Evolutionary conservation across 495 filamentous ascomycete genomes (phyloP).

Genomic region (Aspergillus indologenus): DNA sequence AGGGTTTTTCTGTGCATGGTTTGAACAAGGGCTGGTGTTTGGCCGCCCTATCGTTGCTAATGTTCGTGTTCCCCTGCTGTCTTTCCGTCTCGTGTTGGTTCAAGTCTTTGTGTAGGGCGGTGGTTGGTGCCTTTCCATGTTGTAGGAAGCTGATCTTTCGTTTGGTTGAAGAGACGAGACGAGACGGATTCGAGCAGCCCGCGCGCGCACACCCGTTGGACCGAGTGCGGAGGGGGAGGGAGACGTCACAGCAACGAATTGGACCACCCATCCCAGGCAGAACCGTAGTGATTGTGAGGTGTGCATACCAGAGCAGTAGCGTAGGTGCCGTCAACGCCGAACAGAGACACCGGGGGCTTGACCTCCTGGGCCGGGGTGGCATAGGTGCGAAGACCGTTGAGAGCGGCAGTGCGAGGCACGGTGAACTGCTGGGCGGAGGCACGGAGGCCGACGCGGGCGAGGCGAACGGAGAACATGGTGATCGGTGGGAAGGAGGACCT

Average conservation of each 20-base stretch:
- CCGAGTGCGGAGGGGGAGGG: constrained; percentile 18
- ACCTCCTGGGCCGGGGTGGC: constrained; percentile 68
- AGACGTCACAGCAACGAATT: constrained; percentile 1
- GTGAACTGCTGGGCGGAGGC: constrained; percentile 47
- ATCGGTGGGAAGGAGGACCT: constrained; percentile 26
- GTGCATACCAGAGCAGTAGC: constrained; percentile 88
- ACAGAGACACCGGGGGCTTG: constrained; percentile 86
- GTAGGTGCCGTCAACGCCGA: constrained; percentile 96
- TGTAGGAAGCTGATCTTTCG: too few relatives aligned
- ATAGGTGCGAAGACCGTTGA: constrained; percentile 62
- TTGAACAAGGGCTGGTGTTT: too few relatives aligned
- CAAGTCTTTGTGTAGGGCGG: too few relatives aligned
- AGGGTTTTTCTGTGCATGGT: too few relatives aligned
- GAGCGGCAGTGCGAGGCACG: constrained; percentile 43
- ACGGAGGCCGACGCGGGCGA: constrained; percentile 50
- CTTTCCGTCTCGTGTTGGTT: too few relatives aligned
- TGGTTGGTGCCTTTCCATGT: too few relatives aligned
- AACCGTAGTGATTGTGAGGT: background rate
- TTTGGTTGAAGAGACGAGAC: too few relatives aligned
- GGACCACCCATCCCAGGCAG: background rate
- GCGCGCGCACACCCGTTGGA: background rate
- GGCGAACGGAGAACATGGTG: constrained; percentile 46
- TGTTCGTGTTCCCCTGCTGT: too few relatives aligned
- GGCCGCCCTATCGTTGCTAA: too few relatives aligned
- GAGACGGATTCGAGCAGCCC: too few relatives aligned